Conservation (phyloP, 495 filamentous ascomycete species). For the Pseudoneurospora amorphoporcata region DNA sequence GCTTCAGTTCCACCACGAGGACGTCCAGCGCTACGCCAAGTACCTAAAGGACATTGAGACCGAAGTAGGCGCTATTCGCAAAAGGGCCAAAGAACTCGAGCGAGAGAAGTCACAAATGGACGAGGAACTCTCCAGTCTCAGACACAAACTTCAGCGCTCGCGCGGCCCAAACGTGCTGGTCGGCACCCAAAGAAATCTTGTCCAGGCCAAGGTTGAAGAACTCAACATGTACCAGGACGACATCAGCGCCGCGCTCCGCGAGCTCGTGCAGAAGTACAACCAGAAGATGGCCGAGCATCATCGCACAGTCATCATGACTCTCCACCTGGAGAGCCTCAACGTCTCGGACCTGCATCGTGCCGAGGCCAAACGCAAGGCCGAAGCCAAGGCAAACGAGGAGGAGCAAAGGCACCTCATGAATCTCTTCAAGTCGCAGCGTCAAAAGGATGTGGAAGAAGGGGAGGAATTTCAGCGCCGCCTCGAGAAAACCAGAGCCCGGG, state of each 20-base stretch:
- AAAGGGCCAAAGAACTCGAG: background rate
- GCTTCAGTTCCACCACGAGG: background rate
- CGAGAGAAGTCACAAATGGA: background rate
- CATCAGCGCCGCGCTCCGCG: background rate
- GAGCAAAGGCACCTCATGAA: background rate
- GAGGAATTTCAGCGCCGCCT: background rate
- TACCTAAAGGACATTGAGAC: background rate
- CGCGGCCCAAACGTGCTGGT: background rate
- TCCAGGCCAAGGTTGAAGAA: background rate
- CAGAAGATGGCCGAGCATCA: too few species aligned
- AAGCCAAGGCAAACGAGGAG: background rate
- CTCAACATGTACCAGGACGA: background rate
- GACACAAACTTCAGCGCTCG: background rate
- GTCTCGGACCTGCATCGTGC: background rate
- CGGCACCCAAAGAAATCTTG: background rate
- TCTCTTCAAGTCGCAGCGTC: background rate
- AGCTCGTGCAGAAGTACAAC: background rate
- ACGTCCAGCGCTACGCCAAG: background rate
- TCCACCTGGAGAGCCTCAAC: background rate
- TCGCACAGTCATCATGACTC: too few species aligned
- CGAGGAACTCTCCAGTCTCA: background rate
- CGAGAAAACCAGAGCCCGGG: background rate
- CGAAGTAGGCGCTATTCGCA: background rate
- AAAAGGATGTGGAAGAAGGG: background rate
- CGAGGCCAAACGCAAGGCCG: background rate